Base-by-base conservation (phyloP, 371 early-diverging fungal genomes). In the Mortierella sp. region DNA sequence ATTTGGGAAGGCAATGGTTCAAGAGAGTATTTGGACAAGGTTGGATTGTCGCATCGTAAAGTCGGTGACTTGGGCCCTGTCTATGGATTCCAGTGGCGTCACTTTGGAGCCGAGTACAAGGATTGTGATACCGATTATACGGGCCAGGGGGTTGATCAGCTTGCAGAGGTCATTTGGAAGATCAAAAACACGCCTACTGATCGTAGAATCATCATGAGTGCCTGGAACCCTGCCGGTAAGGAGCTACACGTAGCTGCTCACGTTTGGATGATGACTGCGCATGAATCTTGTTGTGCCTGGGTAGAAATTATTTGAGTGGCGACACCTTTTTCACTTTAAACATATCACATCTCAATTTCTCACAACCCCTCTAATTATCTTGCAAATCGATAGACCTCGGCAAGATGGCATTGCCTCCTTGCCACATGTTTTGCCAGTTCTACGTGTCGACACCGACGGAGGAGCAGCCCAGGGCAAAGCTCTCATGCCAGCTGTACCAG, bases 21-120 rank as follows among this genome's bases (percentile, higher is more conserved):
- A 1, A 93, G 99, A 38, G 98, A 95, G 85, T 98, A 93, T 79
- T 91, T 99, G 31, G 99, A 99, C 88, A 91, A 92, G 58, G 82
- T 95, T 11, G 99, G 99, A 0, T 90, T 99, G 34, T 54, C 87
- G 1, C 89, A 98, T 80, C 93, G 96, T 52, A 92, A 94, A 76
- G 97, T 95, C 75, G 99, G 99, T 28, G 99, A 99, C 81, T 89
- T 99, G 34, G 99, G 99, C 0, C 99, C 99, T 1, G 97, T 99
- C 45, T 99, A 99, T 83, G 99, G 99, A 11, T 99, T 98, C 89
- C 99, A 99, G 88, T 99, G 99, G 99, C 91, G 99, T 57, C 99
- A 99, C 88, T 99, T 99, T 92, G 99, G 99, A 0, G 99, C 99
- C 0, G 89, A 95, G 76, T 99, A 99, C 85, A 83, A 89, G 42